phyloP scores from a whole-genome alignment of 371 early-diverging fungal species.

The Lichtheimia corymbifera region DNA sequence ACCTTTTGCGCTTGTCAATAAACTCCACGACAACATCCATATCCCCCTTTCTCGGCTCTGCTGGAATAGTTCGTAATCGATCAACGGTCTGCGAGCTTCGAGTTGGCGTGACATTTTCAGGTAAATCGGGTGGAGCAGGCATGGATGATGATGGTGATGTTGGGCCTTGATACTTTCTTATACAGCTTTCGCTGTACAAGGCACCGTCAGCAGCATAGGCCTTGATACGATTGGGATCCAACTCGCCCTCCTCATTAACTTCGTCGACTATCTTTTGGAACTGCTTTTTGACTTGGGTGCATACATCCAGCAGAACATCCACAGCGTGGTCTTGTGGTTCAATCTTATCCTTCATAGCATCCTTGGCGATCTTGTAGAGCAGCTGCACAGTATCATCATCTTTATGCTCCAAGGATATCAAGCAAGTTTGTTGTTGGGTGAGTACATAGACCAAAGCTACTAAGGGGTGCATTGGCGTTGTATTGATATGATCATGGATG shows the following conservation, averaged over 20 bases:
- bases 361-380: slow-evolving; percentile 7
- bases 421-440: slow-evolving; percentile 4
- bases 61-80: neutral
- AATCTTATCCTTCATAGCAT: slow-evolving; percentile 2
- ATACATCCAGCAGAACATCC: slow-evolving; percentile 8
- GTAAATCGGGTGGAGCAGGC: slow-evolving; percentile 1
- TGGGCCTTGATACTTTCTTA: slow-evolving; percentile 1
- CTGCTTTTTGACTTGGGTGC: slow-evolving; percentile 11
- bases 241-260: neutral
- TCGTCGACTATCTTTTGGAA: slow-evolving; percentile 4
- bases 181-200: neutral
- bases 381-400: slow-evolving; percentile 12
- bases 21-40: too few species aligned
- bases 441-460: slow-evolving; percentile 9
- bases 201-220: neutral
- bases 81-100: neutral
- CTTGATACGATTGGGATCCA: neutral
- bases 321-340: neutral
- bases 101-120: neutral
- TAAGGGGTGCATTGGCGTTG: slow-evolving; percentile 7
- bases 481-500: slow-evolving; percentile 1
- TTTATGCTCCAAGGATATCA: slow-evolving; percentile 6
- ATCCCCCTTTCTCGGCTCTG: neutral
- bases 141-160: neutral
- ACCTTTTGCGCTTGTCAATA: too few species aligned